A percentile compares a stretch with the other conserved stretches of the same genome.
These are phyloP conservation scores for Botrytis fabae DNA, from an alignment of 2,329 filamentous ascomycete genomes.

Conservation along the genomic window DNA sequence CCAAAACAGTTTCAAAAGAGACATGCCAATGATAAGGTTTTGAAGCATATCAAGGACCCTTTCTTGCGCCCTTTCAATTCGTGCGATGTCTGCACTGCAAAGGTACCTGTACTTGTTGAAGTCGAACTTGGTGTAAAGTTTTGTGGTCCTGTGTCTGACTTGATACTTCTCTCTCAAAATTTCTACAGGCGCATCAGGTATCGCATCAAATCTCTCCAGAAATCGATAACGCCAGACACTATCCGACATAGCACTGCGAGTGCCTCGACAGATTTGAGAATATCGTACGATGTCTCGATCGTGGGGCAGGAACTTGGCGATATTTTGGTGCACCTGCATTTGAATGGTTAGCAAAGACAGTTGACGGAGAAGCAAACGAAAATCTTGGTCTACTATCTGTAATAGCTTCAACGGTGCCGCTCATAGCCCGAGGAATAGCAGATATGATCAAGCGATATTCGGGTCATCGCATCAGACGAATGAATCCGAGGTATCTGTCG, in stretches of 20 bases:
- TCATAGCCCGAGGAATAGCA: neutral
- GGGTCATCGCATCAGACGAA: neutral
- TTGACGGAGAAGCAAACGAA: neutral
- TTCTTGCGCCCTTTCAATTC: conserved; percentile 21
- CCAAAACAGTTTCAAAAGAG: neutral
- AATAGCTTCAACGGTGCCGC: neutral
- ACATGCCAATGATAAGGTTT: conserved; percentile 48
- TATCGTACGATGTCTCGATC: conserved; percentile 49
- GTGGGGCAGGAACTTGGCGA: conserved; percentile 32
- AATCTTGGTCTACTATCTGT: neutral
- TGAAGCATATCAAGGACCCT: conserved; percentile 43
- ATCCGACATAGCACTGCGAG: conserved; percentile 43
- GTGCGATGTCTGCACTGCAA: neutral
- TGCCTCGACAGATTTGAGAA: conserved; percentile 43
- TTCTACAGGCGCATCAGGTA: conserved; percentile 32
- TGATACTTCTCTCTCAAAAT: conserved; percentile 39
- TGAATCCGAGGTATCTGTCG: neutral
- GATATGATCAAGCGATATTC: neutral
- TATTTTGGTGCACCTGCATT: conserved; percentile 38
- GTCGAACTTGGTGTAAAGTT: conserved; percentile 32
- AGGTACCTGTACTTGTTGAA: conserved; percentile 4
- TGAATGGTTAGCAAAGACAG: conserved; percentile 11
- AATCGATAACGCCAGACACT: conserved; percentile 52
- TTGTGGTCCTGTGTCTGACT: conserved; percentile 42
- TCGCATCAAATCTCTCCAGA: conserved; percentile 45